phyloP scores from a whole-genome alignment of 805 yeast genomes.

The Suhomyces sp. region DNA sequence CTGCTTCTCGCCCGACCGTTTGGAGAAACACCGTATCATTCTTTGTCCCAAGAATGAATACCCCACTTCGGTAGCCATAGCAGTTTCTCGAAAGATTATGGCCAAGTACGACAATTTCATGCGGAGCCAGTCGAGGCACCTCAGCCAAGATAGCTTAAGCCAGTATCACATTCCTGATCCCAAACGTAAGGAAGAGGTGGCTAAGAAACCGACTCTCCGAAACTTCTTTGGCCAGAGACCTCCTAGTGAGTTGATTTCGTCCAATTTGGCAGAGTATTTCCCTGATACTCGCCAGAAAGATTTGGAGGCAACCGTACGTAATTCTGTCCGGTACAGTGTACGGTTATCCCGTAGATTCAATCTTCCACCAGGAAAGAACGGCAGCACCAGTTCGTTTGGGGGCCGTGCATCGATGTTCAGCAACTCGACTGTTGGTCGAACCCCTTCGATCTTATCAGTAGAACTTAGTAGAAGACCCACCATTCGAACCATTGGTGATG shows the following conservation, averaged over 20 bases:
- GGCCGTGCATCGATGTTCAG: slow-evolving; percentile 11
- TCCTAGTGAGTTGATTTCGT: slow-evolving; percentile 85
- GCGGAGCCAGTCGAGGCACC: not conserved
- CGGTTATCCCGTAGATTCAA: slow-evolving; percentile 48
- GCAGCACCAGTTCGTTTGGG: slow-evolving; percentile 9
- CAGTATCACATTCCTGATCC: slow-evolving; percentile 23
- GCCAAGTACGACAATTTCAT: slow-evolving; percentile 24
- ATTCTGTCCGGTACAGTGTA: slow-evolving; percentile 77
- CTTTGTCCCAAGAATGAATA: slow-evolving; percentile 60
- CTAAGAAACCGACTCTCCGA: slow-evolving; percentile 26
- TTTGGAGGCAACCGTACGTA: slow-evolving; percentile 75
- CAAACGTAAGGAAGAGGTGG: slow-evolving; percentile 1
- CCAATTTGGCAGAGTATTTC: slow-evolving; percentile 85
- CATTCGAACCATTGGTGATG: slow-evolving; percentile 59
- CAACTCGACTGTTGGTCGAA: slow-evolving; percentile 7
- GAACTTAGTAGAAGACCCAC: slow-evolving; percentile 12
- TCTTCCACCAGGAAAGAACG: slow-evolving; percentile 14
- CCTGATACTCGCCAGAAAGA: slow-evolving; percentile 75
- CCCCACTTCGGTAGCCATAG: slow-evolving; percentile 62
- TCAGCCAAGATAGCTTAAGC: slow-evolving; percentile 11
- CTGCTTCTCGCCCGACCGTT: slow-evolving; percentile 70
- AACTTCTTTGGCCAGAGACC: slow-evolving; percentile 85
- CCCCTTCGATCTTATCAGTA: slow-evolving; percentile 20
- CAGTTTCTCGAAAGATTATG: slow-evolving; percentile 49
- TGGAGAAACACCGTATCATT: slow-evolving; percentile 67